Conservation (phyloP, 345 rosid genomes). For the Diplotaxis tenuifolia region DNA sequence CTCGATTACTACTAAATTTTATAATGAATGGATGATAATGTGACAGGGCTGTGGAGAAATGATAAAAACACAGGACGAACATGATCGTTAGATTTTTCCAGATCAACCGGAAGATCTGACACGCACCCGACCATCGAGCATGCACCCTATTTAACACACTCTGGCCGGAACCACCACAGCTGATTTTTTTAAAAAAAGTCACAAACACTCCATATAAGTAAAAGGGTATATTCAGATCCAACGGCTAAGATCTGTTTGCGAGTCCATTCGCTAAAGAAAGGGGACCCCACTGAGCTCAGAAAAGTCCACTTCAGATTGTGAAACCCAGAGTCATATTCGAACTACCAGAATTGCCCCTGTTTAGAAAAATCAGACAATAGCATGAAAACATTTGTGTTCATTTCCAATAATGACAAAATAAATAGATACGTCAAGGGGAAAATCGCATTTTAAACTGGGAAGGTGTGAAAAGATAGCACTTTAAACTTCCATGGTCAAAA, state of each 20-base stretch:
- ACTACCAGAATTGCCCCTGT: not conserved
- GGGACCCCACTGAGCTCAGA: conserved; percentile 10
- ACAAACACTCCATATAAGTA: too few relatives aligned
- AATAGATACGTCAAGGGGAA: too few relatives aligned
- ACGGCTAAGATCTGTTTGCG: not conserved
- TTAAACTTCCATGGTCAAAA: too few relatives aligned
- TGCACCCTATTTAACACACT: conserved; percentile 46
- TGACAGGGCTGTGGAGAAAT: conserved; percentile 13
- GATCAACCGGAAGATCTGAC: conserved; percentile 48
- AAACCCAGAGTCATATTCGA: not conserved
- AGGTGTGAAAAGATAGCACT: too few relatives aligned
- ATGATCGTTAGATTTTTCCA: conserved; percentile 18
- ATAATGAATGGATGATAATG: not conserved
- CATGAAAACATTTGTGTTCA: not conserved
- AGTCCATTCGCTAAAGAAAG: not conserved
- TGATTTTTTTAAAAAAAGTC: too few relatives aligned
- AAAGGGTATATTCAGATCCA: not conserved
- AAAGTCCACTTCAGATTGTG: conserved; percentile 38
- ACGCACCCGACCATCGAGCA: conserved; percentile 48
- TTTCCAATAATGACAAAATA: not conserved
- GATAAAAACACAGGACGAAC: conserved; percentile 14
- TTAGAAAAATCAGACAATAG: too few relatives aligned
- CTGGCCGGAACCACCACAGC: conserved; percentile 35
- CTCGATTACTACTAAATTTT: not conserved
- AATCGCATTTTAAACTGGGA: too few relatives aligned